Evolutionary conservation across 2,329 filamentous ascomycete genomes (phyloP).

Genomic region (Huntiella omanensis): DNA sequence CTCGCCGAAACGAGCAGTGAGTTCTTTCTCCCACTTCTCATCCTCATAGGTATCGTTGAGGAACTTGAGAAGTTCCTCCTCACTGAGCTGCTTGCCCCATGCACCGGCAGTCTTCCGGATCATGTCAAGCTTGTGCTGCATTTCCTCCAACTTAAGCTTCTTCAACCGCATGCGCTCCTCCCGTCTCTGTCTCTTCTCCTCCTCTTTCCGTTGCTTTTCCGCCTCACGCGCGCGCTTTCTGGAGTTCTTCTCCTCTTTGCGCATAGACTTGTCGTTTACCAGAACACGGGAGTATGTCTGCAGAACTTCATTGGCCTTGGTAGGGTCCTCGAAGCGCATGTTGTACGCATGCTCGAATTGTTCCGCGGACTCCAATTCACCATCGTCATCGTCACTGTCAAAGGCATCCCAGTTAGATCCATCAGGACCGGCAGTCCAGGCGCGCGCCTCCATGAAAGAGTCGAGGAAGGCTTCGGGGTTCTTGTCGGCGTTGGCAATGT

Average conservation of each 20-base stretch:
- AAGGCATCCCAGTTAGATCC: slow-evolving; percentile 57
- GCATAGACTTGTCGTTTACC: slow-evolving; percentile 62
- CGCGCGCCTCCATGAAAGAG: slow-evolving; percentile 82
- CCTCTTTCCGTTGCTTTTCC: slow-evolving; percentile 60
- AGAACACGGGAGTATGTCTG: slow-evolving; percentile 79
- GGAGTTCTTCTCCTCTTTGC: slow-evolving; percentile 61
- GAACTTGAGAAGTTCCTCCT: slow-evolving; percentile 70
- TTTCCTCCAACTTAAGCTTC: slow-evolving; percentile 78
- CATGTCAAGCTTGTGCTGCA: slow-evolving; percentile 67
- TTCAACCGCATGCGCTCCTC: slow-evolving; percentile 69
- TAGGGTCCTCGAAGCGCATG: slow-evolving; percentile 82
- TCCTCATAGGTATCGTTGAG: slow-evolving; percentile 81
- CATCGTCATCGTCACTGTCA: slow-evolving; percentile 85
- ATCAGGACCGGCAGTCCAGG: slow-evolving; percentile 55
- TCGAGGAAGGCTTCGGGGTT: slow-evolving; percentile 86
- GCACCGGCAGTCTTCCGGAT: slow-evolving; percentile 81
- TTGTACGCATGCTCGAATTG: slow-evolving; percentile 89
- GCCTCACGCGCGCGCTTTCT: slow-evolving; percentile 63
- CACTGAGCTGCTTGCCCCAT: slow-evolving; percentile 41
- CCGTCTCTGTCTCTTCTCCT: slow-evolving; percentile 54
- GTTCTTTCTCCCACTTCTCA: slow-evolving; percentile 75
- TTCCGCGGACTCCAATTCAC: slow-evolving; percentile 54
- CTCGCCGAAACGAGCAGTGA: slow-evolving; percentile 75
- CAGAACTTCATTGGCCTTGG: slow-evolving; percentile 70
- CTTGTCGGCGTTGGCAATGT: slow-evolving; percentile 61